A percentile compares a stretch with the other conserved stretches of the same genome.
phyloP scores from a whole-genome alignment of 2,329 filamentous ascomycete species.

The Verticillium longisporum region DNA sequence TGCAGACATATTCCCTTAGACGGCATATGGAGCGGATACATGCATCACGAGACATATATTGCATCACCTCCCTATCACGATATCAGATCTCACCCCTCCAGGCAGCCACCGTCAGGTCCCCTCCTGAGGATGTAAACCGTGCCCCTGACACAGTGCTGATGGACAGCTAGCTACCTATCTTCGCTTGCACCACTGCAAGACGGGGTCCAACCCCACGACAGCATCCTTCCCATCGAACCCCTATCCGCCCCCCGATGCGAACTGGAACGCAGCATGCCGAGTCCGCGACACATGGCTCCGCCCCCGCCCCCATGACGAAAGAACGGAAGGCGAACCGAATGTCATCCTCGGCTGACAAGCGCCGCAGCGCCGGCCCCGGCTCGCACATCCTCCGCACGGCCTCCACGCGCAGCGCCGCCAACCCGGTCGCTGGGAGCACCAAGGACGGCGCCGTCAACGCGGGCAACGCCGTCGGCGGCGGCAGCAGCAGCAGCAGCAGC shows the following conservation, averaged over 20 bases:
- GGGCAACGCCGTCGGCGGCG: slow-evolving; percentile 16
- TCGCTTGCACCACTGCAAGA: neutral
- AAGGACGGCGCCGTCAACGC: slow-evolving; percentile 14
- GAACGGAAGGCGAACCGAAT: slow-evolving; percentile 12
- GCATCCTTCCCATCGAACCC: neutral
- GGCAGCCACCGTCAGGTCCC: neutral
- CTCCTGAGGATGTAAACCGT: neutral
- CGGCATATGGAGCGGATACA: neutral
- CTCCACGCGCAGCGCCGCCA: slow-evolving; percentile 17
- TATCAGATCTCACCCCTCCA: neutral
- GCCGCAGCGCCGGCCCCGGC: slow-evolving; percentile 24
- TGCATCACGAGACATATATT: neutral
- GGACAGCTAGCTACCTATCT: neutral
- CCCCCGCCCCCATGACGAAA: slow-evolving; percentile 12
- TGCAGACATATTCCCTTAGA: neutral
- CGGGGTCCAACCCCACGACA: neutral
- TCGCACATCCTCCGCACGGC: slow-evolving; percentile 22
- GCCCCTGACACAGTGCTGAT: neutral
- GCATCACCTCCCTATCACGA: neutral
- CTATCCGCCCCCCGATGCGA: neutral
- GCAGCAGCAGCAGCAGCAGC: slow-evolving; percentile 11
- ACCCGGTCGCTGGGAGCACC: slow-evolving; percentile 22
- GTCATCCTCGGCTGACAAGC: slow-evolving; percentile 30
- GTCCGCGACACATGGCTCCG: slow-evolving; percentile 3
- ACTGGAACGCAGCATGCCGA: slow-evolving; percentile 8